phyloP scores from a whole-genome alignment of 179 eudicot genomes.

The Actinidia polygama region DNA sequence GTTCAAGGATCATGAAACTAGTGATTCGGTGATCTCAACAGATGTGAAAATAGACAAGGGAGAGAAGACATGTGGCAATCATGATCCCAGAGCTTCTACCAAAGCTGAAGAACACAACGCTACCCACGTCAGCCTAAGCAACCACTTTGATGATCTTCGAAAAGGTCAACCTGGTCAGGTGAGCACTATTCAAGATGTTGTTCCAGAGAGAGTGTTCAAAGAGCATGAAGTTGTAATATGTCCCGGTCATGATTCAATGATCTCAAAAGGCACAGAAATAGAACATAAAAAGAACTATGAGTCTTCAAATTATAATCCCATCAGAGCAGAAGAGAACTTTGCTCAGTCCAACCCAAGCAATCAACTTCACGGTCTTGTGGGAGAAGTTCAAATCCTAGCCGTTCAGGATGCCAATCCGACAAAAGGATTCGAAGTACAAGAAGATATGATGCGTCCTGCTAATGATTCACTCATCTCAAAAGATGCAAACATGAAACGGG shows the following conservation, averaged over 20 bases:
- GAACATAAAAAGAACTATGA: not conserved
- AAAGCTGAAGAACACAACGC: constrained; percentile 8
- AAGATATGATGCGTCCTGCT: not conserved
- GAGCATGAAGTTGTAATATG: not conserved
- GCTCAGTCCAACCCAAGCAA: constrained; percentile 3
- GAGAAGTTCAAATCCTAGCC: not conserved
- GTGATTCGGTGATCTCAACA: not conserved
- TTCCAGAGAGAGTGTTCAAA: not conserved
- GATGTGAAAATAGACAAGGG: not conserved
- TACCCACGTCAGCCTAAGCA: not conserved
- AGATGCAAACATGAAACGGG: not conserved
- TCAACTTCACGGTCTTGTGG: constrained; percentile 4
- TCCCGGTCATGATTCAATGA: not conserved
- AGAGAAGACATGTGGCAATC: not conserved
- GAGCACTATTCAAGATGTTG: not conserved
- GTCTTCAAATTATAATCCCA: not conserved
- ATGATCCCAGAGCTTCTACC: not conserved
- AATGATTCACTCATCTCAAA: constrained; percentile 4
- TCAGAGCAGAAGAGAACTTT: not conserved
- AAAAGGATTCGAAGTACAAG: not conserved
- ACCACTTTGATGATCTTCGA: constrained; percentile 7
- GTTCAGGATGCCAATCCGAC: not conserved
- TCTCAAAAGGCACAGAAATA: not conserved
- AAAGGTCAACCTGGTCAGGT: not conserved
- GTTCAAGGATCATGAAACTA: constrained; percentile 14